Evolutionary conservation across 257 asterid genomes (phyloP), one percentile per base, ranked within the genome.

Genomic region (Solanum peruvianum): DNA sequence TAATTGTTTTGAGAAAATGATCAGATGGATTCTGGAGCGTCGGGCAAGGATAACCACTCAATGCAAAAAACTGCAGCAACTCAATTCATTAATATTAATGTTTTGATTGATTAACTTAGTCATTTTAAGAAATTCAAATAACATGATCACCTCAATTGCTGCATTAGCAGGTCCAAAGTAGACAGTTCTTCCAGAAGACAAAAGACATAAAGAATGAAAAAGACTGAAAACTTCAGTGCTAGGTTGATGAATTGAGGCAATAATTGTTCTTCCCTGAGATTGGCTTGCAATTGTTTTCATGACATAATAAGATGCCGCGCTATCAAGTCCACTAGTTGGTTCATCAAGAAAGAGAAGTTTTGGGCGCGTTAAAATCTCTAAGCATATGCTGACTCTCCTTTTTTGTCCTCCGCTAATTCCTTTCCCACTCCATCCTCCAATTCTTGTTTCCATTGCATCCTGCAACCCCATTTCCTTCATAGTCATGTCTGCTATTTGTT

Each of bases 271-370:
- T 13, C 91, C 89, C n/a, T 69, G 7, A 2, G 73, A 27, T 25
- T 78, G 73, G 15, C 86, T 21, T 31, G 83, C 85, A 67, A 87
- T 87, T 70, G 87, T 44, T 49, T 85, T 87, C 88, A 89, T 87
- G 11, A 89, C 91, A 73, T 78, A 81, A 85, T 83, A 89, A 2
- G 91, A 88, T 23, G 98, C 93, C 12, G 95, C 96, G 73, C 94
- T 92, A 31, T 94, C 96, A 9, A 94, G 94, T 23, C 96, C 96
- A 80, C 95, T 93, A 47, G 96, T 92, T 5, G 95, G 98, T 84
- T 94, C 96, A 62, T 93, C 98, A 7, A 94, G 94, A 88, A 94
- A 92, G 25, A 92, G 93, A 66, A 93, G 96, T 78, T 89, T 91
- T 2, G 94, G 98, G 31, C 94, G 88, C 16, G 92, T 94, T n/a